A percentile compares a stretch with the other conserved stretches of the same genome.
Evolutionary conservation across 345 rosid species (phyloP).

Genomic region (Eucalyptus erythrocorys): DNA sequence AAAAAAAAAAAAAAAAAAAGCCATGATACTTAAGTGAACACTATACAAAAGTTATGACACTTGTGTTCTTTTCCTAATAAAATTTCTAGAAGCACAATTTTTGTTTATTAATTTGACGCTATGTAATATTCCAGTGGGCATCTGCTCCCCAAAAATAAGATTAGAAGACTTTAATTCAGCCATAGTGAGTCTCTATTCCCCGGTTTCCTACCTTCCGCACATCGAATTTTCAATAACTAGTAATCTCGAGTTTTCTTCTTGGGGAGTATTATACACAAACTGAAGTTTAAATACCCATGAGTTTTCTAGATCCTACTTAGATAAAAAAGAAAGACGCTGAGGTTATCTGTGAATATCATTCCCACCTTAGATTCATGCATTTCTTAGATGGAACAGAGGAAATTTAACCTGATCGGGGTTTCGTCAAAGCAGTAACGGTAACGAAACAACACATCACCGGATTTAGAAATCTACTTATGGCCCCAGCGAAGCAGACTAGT

Average conservation of each 20-base stretch:
- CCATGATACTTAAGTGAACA: no score
- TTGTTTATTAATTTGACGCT: background rate
- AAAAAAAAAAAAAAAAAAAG: no score
- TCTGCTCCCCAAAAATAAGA: background rate
- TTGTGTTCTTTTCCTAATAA: background rate
- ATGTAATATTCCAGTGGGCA: background rate
- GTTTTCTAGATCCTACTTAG: background rate
- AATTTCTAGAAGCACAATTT: background rate
- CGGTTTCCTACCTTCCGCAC: background rate
- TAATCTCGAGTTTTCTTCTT: background rate
- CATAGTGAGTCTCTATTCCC: background rate
- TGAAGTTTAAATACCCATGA: background rate
- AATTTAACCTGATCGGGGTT: background rate
- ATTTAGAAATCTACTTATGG: background rate
- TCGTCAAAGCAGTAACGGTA: background rate
- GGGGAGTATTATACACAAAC: background rate
- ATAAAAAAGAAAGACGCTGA: background rate
- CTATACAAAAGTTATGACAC: no score
- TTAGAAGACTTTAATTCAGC: background rate
- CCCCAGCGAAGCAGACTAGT: background rate
- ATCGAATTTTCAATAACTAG: no score
- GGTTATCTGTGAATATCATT: background rate
- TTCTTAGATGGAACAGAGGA: background rate
- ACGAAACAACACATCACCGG: background rate
- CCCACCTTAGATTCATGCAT: background rate